phyloP scores from a whole-genome alignment of 1,139 yeast genomes.

The Saccharomycopsis hybrid region DNA sequence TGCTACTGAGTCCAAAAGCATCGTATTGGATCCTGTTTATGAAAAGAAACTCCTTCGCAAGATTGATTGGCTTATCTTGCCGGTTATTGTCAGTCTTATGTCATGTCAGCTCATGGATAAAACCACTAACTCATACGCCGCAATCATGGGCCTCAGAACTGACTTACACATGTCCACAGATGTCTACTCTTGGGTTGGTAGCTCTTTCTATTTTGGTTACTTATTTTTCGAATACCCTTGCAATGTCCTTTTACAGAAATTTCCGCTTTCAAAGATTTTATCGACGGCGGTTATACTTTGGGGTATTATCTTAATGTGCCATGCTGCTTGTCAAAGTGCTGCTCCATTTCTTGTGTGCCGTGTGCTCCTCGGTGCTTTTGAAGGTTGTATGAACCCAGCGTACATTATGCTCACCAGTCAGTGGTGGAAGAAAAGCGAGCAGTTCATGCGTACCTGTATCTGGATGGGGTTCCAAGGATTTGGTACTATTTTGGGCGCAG shows the following conservation, averaged over 20 bases:
- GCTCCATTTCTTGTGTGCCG: slow-evolving; percentile 39
- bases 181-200: slow-evolving; percentile 44
- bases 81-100: slow-evolving; percentile 49
- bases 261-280: slow-evolving; percentile 38
- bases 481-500: slow-evolving; percentile 42
- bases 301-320: slow-evolving; percentile 41
- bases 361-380: slow-evolving; percentile 42
- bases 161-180: slow-evolving; percentile 45
- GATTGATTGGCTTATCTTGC: slow-evolving; percentile 48
- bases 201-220: slow-evolving; percentile 46
- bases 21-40: too few relatives aligned
- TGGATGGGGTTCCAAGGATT: slow-evolving; percentile 50
- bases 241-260: slow-evolving; percentile 28
- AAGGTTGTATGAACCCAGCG: slow-evolving; percentile 46
- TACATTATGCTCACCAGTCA: slow-evolving; percentile 47
- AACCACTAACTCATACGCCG: slow-evolving; percentile 33
- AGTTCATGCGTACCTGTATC: slow-evolving; percentile 39
- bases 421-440: slow-evolving; percentile 49
- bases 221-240: slow-evolving; percentile 45
- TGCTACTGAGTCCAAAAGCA: too few relatives aligned
- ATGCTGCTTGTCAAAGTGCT: slow-evolving; percentile 30
- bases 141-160: slow-evolving; percentile 39
- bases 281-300: slow-evolving; percentile 36
- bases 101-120: slow-evolving; percentile 65
- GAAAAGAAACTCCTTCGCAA: slow-evolving; percentile 39